These are phyloP conservation scores for Scedosporium minutisporum DNA, from an alignment of 2,329 filamentous ascomycete genomes.

Conservation along the genomic window DNA sequence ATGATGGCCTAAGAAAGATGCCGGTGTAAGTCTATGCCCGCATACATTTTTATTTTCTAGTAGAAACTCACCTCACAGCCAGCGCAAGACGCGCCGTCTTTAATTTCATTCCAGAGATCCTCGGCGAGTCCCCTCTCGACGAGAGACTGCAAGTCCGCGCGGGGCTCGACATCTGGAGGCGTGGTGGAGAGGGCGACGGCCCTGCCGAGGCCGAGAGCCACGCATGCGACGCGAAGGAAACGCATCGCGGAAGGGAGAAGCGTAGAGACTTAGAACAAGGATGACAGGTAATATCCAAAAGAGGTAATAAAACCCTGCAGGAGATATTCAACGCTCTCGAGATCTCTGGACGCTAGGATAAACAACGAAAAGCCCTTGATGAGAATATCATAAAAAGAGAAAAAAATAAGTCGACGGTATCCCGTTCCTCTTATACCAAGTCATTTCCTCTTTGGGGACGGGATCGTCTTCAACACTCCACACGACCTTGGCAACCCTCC, in stretches of 20 bases:
- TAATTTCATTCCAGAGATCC: constrained; percentile 16
- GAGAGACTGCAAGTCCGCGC: not conserved
- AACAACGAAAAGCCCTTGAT: too few species aligned
- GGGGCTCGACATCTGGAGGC: not conserved
- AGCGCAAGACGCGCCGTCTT: constrained; percentile 15
- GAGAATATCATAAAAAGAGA: too few species aligned
- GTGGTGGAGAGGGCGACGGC: not conserved
- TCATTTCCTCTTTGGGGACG: not conserved
- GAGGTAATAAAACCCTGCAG: too few species aligned
- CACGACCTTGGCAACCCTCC: not conserved
- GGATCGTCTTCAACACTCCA: not conserved
- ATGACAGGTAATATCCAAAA: too few species aligned
- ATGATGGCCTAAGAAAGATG: constrained; percentile 20
- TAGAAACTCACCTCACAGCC: constrained; percentile 17
- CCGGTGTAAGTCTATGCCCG: constrained; percentile 3
- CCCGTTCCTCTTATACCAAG: too few species aligned
- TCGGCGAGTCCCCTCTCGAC: constrained; percentile 5
- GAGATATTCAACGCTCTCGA: too few species aligned
- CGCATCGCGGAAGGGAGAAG: not conserved
- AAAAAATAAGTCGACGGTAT: too few species aligned
- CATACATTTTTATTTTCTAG: constrained; percentile 7
- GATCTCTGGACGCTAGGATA: too few species aligned
- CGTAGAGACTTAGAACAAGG: not conserved
- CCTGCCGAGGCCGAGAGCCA: not conserved
- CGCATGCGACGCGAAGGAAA: not conserved